Evolutionary conservation across 2,329 filamentous ascomycete species (phyloP).

Genomic region (Hyphodiscus sp.): DNA sequence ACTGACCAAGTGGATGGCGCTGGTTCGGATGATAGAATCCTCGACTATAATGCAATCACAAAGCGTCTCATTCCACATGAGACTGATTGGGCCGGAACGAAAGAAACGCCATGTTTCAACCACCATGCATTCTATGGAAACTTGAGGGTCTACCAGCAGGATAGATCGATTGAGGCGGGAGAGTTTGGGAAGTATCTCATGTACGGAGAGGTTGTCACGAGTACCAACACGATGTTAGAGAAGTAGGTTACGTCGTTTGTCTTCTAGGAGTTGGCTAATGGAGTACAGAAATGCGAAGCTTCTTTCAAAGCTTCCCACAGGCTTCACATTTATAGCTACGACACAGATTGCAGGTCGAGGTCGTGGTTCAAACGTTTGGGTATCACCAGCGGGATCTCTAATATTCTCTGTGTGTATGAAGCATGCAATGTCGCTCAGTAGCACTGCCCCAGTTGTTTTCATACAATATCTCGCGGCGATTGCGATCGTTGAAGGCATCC

Average conservation of each 20-base stretch:
- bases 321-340: slow-evolving; percentile 83
- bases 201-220: slow-evolving; percentile 89
- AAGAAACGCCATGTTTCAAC: slow-evolving; percentile 80
- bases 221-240: slow-evolving; percentile 88
- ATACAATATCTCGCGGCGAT: slow-evolving; percentile 89
- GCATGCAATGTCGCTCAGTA: slow-evolving; percentile 67
- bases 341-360: slow-evolving; percentile 84
- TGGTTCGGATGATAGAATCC: slow-evolving; percentile 47
- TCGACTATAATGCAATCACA: slow-evolving; percentile 67
- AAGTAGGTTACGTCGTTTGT: slow-evolving; percentile 47
- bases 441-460: slow-evolving; percentile 77
- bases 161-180: slow-evolving; percentile 46
- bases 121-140: slow-evolving; percentile 72
- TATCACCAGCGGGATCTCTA: slow-evolving; percentile 78
- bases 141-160: slow-evolving; percentile 57
- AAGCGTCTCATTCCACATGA: slow-evolving; percentile 74
- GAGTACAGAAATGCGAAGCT: slow-evolving; percentile 63
- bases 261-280: slow-evolving; percentile 9
- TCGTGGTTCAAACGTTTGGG: slow-evolving; percentile 88
- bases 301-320: slow-evolving; percentile 68
- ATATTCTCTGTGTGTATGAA: slow-evolving; percentile 86
- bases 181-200: slow-evolving; percentile 73
- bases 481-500: slow-evolving; percentile 77
- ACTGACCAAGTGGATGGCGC: slow-evolving; percentile 33
- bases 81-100: slow-evolving; percentile 56